Evolutionary conservation across 192 early-diverging fungal species (phyloP), one percentile per base, ranked within the genome.

Genomic region (Mortierella claussenii): DNA sequence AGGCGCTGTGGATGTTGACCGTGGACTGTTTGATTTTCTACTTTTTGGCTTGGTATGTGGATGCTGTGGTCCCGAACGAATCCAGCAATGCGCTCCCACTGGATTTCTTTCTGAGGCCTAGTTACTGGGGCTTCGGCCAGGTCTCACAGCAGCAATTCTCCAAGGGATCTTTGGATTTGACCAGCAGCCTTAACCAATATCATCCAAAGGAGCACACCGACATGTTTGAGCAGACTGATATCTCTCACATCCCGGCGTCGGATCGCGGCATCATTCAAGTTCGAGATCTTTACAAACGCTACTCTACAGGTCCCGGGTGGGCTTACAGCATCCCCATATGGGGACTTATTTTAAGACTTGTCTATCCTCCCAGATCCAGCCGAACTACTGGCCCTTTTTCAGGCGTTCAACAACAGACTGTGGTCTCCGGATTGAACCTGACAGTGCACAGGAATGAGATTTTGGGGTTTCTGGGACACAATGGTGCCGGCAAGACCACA

Each of bases 401-500:
- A 20, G 71, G 66, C 3, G 24, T 58, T 37, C 79, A 69, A 31
- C 56, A 32, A 34, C 52, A 67, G 32, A 49, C 61, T 26, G 69
- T 78, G 20, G 70, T 75, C 26, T 51, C 37, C 0, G 79, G 79
- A 30, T 52, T 85, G 51, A 46, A 62, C 46, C 36, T 87, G 6
- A 69, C 85, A 21, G 48, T 84, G 17, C 64, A 85, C 40, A 46
- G 59, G 24, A 85, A 84, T 32, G 83, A 88, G 67, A 86, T 82
- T 30, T 58, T 87, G 32, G 80, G 83, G 20, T 78, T 89, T 46
- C 63, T 87, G 58, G 86, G 87, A 43, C 85, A 86, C 52, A 90
- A 90, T 54, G 88, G 88, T 13, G 82, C 82, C 8, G 88, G 88
- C 12, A 89, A 89, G 55, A 85, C 85, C 2, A 89, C 82, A 3